Evolutionary conservation across 306 rosid species (phyloP), one percentile per base, ranked within the genome.

Genomic region (Malus asiatica): DNA sequence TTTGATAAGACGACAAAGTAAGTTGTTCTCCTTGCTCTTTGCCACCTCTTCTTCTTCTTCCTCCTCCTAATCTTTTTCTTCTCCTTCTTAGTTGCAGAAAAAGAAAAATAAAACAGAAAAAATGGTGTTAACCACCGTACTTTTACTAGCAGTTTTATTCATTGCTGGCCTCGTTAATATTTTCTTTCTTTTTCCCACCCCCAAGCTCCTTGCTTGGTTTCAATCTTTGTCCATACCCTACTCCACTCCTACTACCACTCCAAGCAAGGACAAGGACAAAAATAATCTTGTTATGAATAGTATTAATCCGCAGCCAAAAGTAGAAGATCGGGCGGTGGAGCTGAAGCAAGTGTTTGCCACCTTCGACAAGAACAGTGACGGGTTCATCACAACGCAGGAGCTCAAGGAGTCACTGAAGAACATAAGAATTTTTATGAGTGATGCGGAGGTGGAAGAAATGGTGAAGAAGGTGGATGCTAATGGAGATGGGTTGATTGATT

Each of bases 401-500:
- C 86, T 92, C 38, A 85, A 46, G 60, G 93, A 92, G 55, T 88
- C 93, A 5, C 73, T 91, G 44, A 91, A 66, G 82, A 91, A 89
- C 83, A 81, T 91, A 29, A 85, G 88, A 51, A 87, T 93, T 52
- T 72, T 76, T 61, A 77, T 91, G 86, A 71, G 88, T 2, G 92
- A 91, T 5, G 42, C 20, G 8, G 98, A 88, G 72, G 84, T 83
- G 1, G 93, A 89, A 16, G 97, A 91, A n/a, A 81, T 88, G 67
- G 75, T 93, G 45, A 65, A 18, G 44, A 89, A 83, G 73, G 86
- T 87, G 66, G 98, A 93, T 71, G 84, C 89, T 5, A 91, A 93
- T 29, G 91, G 92, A 18, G 97, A 93, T 64, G 98, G 92, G 23
- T 68, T 93, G 83, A 78, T 93, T 20, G 98, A 93, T 55, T 93